Evolutionary conservation across 2,329 filamentous ascomycete species (phyloP).

Genomic region (Aspergillus ustus): DNA sequence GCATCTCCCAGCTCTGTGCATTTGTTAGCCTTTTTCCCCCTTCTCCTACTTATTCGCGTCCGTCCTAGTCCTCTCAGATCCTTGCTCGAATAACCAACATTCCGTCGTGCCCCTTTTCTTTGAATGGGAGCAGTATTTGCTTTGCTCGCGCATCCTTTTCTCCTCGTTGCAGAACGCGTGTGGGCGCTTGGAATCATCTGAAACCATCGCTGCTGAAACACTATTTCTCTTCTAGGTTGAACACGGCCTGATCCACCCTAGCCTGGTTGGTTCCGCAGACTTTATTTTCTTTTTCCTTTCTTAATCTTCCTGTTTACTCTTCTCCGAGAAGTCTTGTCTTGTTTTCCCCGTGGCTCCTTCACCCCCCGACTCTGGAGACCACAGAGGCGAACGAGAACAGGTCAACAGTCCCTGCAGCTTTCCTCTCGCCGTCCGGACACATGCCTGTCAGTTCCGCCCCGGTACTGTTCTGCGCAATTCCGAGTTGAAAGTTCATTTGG

Average conservation of each 20-base stretch:
- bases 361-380: conserved; percentile 11
- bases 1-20: conserved; percentile 23
- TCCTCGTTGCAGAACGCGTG: conserved; percentile 19
- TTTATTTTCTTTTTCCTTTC: conserved; percentile 23
- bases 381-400: conserved; percentile 22
- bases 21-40: conserved; percentile 19
- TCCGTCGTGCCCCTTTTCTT: conserved; percentile 20
- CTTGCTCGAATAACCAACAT: conserved; percentile 20
- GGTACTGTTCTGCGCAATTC: conserved; percentile 26
- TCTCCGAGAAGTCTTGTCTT: conserved; percentile 22
- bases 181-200: conserved; percentile 30
- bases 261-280: conserved; percentile 27
- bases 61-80: conserved; percentile 20
- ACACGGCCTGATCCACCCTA: conserved; percentile 25
- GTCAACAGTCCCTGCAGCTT: conserved; percentile 38
- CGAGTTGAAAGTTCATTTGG: conserved; percentile 32
- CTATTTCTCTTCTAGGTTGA: conserved; percentile 28
- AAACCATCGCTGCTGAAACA: conserved; percentile 33
- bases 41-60: conserved; percentile 15
- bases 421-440: conserved; percentile 28
- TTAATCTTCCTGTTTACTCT: conserved; percentile 25
- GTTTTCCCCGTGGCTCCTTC: conserved; percentile 20
- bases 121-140: conserved; percentile 18
- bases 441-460: conserved; percentile 25
- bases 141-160: conserved; percentile 20